Evolutionary conservation across 2,329 filamentous ascomycete genomes (phyloP), one percentile per base, ranked within the genome.

Genomic region (Phialophora verrucosa): DNA sequence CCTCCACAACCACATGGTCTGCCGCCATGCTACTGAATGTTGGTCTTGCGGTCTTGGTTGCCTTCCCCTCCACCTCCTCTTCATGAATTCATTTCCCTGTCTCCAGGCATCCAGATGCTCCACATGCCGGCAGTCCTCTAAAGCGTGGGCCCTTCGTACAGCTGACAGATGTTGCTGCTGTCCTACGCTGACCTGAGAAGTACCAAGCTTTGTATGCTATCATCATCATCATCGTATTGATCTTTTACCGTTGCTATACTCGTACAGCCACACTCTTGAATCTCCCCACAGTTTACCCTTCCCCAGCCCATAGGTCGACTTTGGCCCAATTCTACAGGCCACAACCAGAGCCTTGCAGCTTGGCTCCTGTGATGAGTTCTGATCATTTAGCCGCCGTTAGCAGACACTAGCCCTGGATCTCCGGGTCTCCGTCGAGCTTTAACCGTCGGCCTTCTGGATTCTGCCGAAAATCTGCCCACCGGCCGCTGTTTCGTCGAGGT

Each of bases 401-500:
- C 31, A 54, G 20, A 53, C 23, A 12, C 27, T 32, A 31, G 59
- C 29, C 35, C 23, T 32, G 29, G 29, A 38, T 25, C 44, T 25
- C 38, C 38, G 38, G 38, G 29, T 47, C 25, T 59, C 44, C 47
- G 25, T 44, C 38, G 29, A 25, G 47, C 59, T 61, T 61, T 61
- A 61, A 14, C 59, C 59, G 59, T 50, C 59, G 59, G 59, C 29
- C 10, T 61, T 53, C 23, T 35, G 59, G 29, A 62, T 53, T 62
- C 59, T 62, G 59, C 59, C 59, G 59, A 62, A 62, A 49, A 56
- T 62, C 59, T 49, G 23, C 59, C 59, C 50, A 49, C 29, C 35
- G 20, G 20, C 49, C 27, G 56, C 35, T 32, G 25, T 32, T 49
- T 38, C 20, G 20, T 32, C 35, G n/a, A 42, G 14, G 27, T 17